A percentile compares a stretch with the other conserved stretches of the same genome.
Conservation (phyloP, 1,139 yeast genomes). For the Hyphopichia burtonii region DNA sequence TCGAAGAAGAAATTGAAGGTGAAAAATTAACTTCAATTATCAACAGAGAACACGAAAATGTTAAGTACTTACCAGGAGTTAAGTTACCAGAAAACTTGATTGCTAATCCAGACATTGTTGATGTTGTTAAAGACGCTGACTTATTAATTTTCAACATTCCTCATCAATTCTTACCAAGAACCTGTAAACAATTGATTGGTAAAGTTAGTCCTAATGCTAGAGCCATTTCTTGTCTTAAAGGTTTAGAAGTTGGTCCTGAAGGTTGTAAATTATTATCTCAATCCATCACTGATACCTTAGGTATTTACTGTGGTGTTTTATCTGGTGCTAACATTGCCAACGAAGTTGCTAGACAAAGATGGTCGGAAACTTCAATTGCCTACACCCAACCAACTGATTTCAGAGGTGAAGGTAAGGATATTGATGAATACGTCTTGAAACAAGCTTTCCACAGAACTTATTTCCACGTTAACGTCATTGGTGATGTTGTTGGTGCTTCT, state of each 20-base stretch:
- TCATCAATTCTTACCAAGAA: conserved; percentile 45
- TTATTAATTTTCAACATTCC: conserved; percentile 48
- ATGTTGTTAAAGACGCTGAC: conserved; percentile 43
- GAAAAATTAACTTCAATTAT: conserved; percentile 45
- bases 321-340: conserved; percentile 52
- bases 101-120: conserved; percentile 40
- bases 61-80: conserved; percentile 46
- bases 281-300: conserved; percentile 43
- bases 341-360: conserved; percentile 46
- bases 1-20: conserved; percentile 43
- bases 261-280: conserved; percentile 47
- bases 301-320: conserved; percentile 46
- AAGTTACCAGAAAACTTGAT: conserved; percentile 42
- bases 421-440: conserved; percentile 40
- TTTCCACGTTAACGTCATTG: conserved; percentile 48
- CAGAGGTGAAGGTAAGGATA: conserved; percentile 42
- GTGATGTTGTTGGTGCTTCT: conserved; percentile 49
- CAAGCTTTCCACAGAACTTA: conserved; percentile 48
- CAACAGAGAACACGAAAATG: conserved; percentile 45
- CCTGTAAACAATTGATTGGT: conserved; percentile 39
- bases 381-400: conserved; percentile 41
- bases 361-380: conserved; percentile 53
- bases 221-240: conserved; percentile 50
- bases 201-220: conserved; percentile 37
- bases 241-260: conserved; percentile 44